phyloP scores from a whole-genome alignment of 73 alveolate genomes.

The Paramecium primaurelia region DNA sequence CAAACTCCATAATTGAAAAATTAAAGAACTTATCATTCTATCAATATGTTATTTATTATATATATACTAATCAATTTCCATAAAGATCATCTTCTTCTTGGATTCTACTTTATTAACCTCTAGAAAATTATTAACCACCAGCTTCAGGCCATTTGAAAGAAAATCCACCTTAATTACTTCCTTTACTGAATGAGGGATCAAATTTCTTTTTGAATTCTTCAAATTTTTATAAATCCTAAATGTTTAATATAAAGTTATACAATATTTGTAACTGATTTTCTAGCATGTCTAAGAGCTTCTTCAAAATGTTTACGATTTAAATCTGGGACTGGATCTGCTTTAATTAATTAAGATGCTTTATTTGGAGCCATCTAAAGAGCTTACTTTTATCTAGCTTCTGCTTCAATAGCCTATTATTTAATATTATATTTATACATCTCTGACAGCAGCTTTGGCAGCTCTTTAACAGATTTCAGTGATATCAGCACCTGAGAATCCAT shows the following conservation, averaged over 20 bases:
- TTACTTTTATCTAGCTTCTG: constrained; percentile 87
- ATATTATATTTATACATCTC: constrained; percentile 68
- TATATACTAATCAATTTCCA: constrained; percentile 18
- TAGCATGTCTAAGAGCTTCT: constrained; percentile 89
- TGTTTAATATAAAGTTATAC: not conserved
- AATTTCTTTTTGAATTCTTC: constrained; percentile 89
- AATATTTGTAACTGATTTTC: constrained; percentile 85
- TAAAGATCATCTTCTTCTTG: constrained; percentile 44
- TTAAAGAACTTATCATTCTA: too few relatives aligned
- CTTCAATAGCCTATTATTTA: constrained; percentile 74
- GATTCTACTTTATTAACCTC: not conserved
- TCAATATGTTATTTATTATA: not conserved
- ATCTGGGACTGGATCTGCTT: constrained; percentile 93
- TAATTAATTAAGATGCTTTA: constrained; percentile 72
- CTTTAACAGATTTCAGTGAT: constrained; percentile 95
- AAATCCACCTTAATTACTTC: constrained; percentile 41
- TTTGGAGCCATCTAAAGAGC: constrained; percentile 69
- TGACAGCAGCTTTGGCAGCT: constrained; percentile 96
- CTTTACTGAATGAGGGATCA: constrained; percentile 78
- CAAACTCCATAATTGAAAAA: too few relatives aligned
- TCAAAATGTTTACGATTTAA: constrained; percentile 91
- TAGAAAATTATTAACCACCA: constrained; percentile 10
- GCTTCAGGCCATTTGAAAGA: constrained; percentile 60
- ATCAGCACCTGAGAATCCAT: constrained; percentile 98
- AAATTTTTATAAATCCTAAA: constrained; percentile 83